These are phyloP conservation scores for Asterionellopsis glacialis DNA, from an alignment of 108 stramenopile species.

Conservation along the genomic window DNA sequence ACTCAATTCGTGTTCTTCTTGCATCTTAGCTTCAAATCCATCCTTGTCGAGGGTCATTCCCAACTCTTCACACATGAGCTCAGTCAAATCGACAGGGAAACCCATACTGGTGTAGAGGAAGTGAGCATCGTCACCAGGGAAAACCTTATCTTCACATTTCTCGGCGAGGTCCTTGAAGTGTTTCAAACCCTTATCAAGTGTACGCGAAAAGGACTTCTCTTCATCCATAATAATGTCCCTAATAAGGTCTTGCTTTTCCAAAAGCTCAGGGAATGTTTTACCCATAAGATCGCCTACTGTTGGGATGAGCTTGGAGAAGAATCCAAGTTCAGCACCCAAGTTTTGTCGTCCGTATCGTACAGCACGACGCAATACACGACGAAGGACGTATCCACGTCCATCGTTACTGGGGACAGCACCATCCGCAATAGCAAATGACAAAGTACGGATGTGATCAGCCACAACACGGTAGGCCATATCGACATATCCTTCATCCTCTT, in stretches of 20 bases:
- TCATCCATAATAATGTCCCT: slow-evolving; percentile 88
- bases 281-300: slow-evolving; percentile 86
- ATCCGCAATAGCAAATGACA: slow-evolving; percentile 97
- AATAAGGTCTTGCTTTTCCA: slow-evolving; percentile 73
- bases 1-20: slow-evolving; percentile 81
- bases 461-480: slow-evolving; percentile 99
- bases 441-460: slow-evolving; percentile 97
- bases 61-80: slow-evolving; percentile 98
- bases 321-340: slow-evolving; percentile 90
- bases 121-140: slow-evolving; percentile 92
- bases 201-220: slow-evolving; percentile 93
- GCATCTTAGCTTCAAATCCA: slow-evolving; percentile 89
- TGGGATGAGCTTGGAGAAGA: slow-evolving; percentile 90
- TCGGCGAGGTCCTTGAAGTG: slow-evolving; percentile 88
- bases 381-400: slow-evolving; percentile 96
- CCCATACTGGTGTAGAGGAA: slow-evolving; percentile 97
- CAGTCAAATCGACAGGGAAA: slow-evolving; percentile 97
- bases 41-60: slow-evolving; percentile 90
- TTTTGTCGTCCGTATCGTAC: slow-evolving; percentile 95
- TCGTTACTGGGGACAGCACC: slow-evolving; percentile 97
- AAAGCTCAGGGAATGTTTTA: slow-evolving; percentile 91
- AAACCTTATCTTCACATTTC: slow-evolving; percentile 56
- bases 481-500: slow-evolving; percentile 80
- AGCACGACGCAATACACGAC: slow-evolving; percentile 94
- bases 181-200: slow-evolving; percentile 92